Base-by-base conservation (phyloP, 805 yeast species). In the Jamesozyma gamospora region DNA sequence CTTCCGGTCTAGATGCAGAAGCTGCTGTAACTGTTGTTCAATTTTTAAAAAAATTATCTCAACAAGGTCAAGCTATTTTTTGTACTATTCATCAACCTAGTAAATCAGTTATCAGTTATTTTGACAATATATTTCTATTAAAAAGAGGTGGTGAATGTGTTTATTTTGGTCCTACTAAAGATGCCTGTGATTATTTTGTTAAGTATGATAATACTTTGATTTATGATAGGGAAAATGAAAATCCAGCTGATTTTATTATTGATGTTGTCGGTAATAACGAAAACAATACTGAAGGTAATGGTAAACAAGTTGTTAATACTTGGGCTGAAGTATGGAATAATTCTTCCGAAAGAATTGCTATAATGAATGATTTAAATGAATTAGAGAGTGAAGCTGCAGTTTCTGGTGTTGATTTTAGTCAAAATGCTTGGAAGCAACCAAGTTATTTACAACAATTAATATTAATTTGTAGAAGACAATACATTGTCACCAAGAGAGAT, bases 161-260 rank as follows among this genome's bases (percentile, higher is more conserved):
- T 24, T 81, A 80, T 56, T 81, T 79, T 56, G 90, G 90, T 48
- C 83, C 79, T 45, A 75, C 79, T 49, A 82, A 85, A 36, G 62
- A 69, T 36, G 72, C 75, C 54, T 73, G 77, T 8, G 57, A 58
- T 40, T 44, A 66, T 53, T 50, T 74, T 65, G 79, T 77, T 58
- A 63, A 64, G 40, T 59, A 75, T 48, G 82, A 90, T 21, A 39
- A 39, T 6, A 78, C 83, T n/a, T 68, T 78, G 49, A 64, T 65
- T 37, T 81, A 83, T 59, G 62, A 59, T 29, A 35, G 21, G 3
- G 59, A 59, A 19, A 48, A 48, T 15, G 85, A 76, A 37, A 80
- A 80, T 46, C 86, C 87, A 1, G 87, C 87, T n/a, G 87, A 79
- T 56, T 80, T 79, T 61, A 72, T 80, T 53, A 63, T 80, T 44